A percentile compares a stretch with the other conserved stretches of the same genome.
Evolutionary conservation across 2,329 filamentous ascomycete species (phyloP).

Genomic region (Colletotrichum tofieldiae): DNA sequence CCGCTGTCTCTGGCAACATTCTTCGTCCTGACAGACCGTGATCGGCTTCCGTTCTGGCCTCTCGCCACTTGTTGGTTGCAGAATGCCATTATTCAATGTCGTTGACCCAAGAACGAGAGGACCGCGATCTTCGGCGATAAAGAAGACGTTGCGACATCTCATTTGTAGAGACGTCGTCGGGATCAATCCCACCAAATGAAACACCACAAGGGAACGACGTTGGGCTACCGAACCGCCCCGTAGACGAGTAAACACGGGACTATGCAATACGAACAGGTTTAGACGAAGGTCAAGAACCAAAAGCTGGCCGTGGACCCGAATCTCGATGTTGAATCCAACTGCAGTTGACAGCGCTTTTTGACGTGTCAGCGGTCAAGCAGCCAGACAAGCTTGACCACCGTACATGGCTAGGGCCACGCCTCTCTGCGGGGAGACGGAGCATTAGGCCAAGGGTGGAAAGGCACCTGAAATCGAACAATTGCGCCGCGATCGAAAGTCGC

Average conservation of each 20-base stretch:
- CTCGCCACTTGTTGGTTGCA: not conserved
- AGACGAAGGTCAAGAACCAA: constrained; percentile 15
- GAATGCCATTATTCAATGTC: not conserved
- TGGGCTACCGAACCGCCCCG: constrained; percentile 16
- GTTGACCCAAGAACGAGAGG: not conserved
- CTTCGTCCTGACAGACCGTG: constrained; percentile 1
- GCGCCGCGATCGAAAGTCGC: constrained; percentile 41
- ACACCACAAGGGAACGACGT: not conserved
- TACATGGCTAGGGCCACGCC: constrained; percentile 35
- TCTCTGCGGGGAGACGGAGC: constrained; percentile 42
- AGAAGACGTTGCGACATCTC: not conserved
- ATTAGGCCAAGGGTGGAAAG: constrained; percentile 16
- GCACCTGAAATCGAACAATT: constrained; percentile 43
- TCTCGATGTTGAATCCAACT: constrained; percentile 37
- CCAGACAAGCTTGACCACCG: constrained; percentile 25
- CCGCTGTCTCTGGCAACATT: constrained; percentile 19
- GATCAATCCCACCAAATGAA: not conserved
- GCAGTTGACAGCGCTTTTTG: constrained; percentile 19
- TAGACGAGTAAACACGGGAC: constrained; percentile 4
- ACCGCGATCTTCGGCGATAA: not conserved
- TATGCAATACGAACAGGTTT: constrained; percentile 6
- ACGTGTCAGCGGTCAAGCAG: constrained; percentile 35
- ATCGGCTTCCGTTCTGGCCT: not conserved
- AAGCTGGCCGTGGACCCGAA: constrained; percentile 17
- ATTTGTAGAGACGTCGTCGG: not conserved